These are phyloP conservation scores for Colletotrichum cordylinicola DNA, from an alignment of 2,329 filamentous ascomycete species.

Conservation along the genomic window DNA sequence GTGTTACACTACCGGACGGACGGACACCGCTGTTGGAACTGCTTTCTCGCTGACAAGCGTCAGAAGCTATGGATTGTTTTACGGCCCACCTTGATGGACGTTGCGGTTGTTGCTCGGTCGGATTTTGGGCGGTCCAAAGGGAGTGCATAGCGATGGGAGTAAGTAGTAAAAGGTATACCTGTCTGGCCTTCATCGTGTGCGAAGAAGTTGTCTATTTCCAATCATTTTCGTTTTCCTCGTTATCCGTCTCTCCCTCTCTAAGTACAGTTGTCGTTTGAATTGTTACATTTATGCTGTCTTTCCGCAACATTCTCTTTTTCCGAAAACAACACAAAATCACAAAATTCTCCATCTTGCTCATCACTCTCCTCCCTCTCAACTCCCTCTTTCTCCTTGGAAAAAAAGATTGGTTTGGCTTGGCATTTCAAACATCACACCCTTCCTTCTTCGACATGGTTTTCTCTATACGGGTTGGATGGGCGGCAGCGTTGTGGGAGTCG, in stretches of 20 bases:
- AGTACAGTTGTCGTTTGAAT: background rate
- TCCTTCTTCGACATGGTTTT: conserved; percentile 13
- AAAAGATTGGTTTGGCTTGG: background rate
- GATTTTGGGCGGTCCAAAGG: conserved; percentile 20
- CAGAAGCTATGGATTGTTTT: conserved; percentile 23
- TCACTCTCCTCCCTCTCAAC: background rate
- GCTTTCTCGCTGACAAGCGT: conserved; percentile 29
- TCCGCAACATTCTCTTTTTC: background rate
- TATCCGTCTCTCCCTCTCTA: conserved; percentile 7
- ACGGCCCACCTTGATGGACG: conserved; percentile 25
- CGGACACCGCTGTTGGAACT: conserved; percentile 32
- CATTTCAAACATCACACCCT: background rate
- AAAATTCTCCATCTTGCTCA: background rate
- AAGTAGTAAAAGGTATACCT: conserved; percentile 39
- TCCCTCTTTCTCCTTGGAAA: background rate
- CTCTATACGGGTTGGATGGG: conserved; percentile 20
- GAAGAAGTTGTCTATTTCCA: conserved; percentile 23
- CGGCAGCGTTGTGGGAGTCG: conserved; percentile 26
- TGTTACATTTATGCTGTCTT: background rate
- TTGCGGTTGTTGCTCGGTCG: conserved; percentile 33
- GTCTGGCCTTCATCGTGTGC: conserved; percentile 42
- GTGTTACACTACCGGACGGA: conserved; percentile 31
- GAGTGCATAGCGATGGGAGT: conserved; percentile 50
- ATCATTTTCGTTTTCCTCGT: conserved; percentile 4
- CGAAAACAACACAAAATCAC: background rate